A percentile compares a stretch with the other conserved stretches of the same genome.
These are phyloP conservation scores for Psilocybe cyanescens DNA, from an alignment of 768 basidiomycete genomes.

Conservation along the genomic window DNA sequence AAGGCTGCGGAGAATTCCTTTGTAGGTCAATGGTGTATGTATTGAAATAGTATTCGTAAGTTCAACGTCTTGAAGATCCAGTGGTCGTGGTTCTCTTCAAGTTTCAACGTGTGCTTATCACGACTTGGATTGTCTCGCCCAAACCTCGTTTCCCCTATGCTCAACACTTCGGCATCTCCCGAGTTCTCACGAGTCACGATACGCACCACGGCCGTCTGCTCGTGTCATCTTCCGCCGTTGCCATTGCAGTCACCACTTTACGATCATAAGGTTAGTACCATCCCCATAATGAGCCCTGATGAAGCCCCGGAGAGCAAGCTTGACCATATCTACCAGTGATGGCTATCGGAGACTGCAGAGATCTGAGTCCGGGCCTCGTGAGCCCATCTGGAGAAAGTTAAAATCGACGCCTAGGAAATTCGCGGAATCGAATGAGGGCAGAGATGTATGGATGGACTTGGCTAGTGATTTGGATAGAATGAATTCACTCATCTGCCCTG, in stretches of 20 bases:
- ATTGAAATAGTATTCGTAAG: no score
- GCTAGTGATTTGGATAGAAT: conserved; percentile 10
- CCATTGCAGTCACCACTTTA: no score
- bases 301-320: conserved; percentile 4
- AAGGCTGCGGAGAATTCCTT: no score
- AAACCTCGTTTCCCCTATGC: no score
- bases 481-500: background rate
- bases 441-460: conserved; percentile 10
- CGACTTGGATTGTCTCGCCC: no score
- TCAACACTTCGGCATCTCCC: no score
- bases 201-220: conserved; percentile 23
- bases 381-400: conserved; percentile 32
- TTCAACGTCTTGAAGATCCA: no score
- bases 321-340: conserved; percentile 37
- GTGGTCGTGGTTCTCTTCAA: no score
- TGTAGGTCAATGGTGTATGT: no score
- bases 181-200: conserved; percentile 7
- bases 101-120: no score
- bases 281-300: background rate
- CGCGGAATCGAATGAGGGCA: conserved; percentile 21
- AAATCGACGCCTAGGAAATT: conserved; percentile 28
- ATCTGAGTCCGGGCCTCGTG: conserved; percentile 38
- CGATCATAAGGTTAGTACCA: conserved; percentile 3
- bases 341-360: conserved; percentile 38
- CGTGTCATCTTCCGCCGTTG: background rate